These are phyloP conservation scores for Mallotus nudiflorus DNA, from an alignment of 345 rosid genomes.

Conservation along the genomic window DNA sequence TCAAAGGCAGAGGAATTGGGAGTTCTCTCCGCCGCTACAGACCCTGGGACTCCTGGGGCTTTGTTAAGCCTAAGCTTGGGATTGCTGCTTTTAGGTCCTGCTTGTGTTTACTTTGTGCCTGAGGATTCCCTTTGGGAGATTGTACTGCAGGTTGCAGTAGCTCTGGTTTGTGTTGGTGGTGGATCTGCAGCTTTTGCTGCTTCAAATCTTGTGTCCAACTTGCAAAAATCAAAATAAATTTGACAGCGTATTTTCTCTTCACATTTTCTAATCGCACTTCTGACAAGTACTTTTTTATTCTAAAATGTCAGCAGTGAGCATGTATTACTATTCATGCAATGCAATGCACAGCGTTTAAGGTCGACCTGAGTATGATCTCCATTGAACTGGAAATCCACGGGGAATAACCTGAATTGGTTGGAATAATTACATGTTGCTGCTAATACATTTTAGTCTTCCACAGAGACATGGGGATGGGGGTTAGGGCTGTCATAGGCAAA, in stretches of 20 bases:
- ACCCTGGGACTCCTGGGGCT: conserved; percentile 72
- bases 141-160: conserved; percentile 55
- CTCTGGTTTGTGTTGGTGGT: conserved; percentile 57
- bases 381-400: not conserved
- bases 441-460: too few species aligned
- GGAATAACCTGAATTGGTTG: not conserved
- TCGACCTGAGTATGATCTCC: too few species aligned
- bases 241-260: not conserved
- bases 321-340: too few species aligned
- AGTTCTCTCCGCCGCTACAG: conserved; percentile 81
- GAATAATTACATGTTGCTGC: not conserved
- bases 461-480: too few species aligned
- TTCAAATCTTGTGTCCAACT: conserved; percentile 67
- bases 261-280: too few species aligned
- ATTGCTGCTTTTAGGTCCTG: conserved; percentile 77
- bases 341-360: too few species aligned
- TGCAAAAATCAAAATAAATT: conserved; percentile 63
- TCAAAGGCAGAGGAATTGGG: conserved; percentile 92
- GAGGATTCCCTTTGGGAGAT: conserved; percentile 75
- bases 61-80: conserved; percentile 61
- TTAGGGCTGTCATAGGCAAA: not conserved
- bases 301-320: too few species aligned
- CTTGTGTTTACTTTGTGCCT: conserved; percentile 73
- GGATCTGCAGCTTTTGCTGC: conserved; percentile 95
- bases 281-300: too few species aligned